Conservation (phyloP, 129 eudicot genomes). For the Apium graveolens region DNA sequence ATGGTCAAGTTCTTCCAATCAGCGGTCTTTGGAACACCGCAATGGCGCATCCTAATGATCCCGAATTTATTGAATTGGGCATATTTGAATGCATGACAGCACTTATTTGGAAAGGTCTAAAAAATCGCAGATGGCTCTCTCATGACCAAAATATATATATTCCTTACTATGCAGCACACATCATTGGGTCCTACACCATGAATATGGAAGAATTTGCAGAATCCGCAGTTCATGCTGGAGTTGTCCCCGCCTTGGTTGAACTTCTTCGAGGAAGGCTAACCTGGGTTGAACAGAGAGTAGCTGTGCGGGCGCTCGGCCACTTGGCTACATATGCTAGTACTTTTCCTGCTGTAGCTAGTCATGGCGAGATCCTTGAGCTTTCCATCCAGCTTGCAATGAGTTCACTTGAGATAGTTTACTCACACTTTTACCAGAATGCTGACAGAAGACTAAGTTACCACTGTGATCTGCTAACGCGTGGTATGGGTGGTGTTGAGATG, state of each 20-base stretch:
- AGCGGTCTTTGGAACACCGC: constrained; percentile 99
- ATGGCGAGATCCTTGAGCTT: constrained; percentile 89
- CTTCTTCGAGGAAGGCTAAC: constrained; percentile 92
- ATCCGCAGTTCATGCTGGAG: constrained; percentile 76
- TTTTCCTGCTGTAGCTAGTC: constrained; percentile 73
- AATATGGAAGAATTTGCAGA: constrained; percentile 97
- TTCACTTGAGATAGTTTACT: constrained; percentile 87
- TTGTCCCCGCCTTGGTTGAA: constrained; percentile 85
- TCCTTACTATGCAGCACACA: constrained; percentile 97
- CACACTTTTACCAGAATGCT: constrained; percentile 82
- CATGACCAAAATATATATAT: constrained; percentile 94
- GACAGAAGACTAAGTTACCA: constrained; percentile 87
- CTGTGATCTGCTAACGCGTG: constrained; percentile 94
- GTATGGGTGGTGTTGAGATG: constrained; percentile 99
- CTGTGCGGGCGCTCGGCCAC: constrained; percentile 95
- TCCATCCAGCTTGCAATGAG: constrained; percentile 90
- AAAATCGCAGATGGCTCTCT: constrained; percentile 89
- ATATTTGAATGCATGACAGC: constrained; percentile 93
- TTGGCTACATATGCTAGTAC: constrained; percentile 88
- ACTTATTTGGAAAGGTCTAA: constrained; percentile 87
- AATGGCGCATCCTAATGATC: constrained; percentile 96
- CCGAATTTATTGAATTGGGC: constrained; percentile 88
- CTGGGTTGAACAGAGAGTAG: constrained; percentile 98
- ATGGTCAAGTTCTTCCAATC: constrained; percentile 97
- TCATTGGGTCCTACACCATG: constrained; percentile 98